A percentile compares a stretch with the other conserved stretches of the same genome.
Evolutionary conservation across 2,329 filamentous ascomycete species (phyloP).

Genomic region (Aspergillus unguis): DNA sequence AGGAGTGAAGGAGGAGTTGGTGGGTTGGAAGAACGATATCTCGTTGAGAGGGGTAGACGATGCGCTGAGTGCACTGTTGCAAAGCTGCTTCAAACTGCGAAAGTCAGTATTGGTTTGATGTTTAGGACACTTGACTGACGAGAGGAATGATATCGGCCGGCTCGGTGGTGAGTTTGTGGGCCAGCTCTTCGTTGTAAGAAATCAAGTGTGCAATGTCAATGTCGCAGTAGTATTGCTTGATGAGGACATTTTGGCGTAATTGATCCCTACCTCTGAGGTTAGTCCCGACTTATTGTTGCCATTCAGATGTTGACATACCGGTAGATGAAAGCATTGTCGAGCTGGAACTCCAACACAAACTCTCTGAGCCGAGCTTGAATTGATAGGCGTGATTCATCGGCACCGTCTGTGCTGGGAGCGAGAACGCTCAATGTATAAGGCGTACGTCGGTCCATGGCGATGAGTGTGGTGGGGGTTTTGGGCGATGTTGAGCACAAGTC

Average conservation of each 20-base stretch:
- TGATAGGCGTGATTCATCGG: slow-evolving; percentile 66
- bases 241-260: slow-evolving; percentile 86
- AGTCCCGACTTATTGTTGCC: neutral
- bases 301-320: slow-evolving; percentile 53
- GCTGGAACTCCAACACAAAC: slow-evolving; percentile 89
- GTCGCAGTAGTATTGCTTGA: slow-evolving; percentile 94
- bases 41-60: slow-evolving; percentile 76
- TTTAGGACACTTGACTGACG: slow-evolving; percentile 48
- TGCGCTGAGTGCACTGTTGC: slow-evolving; percentile 86
- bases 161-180: slow-evolving; percentile 82
- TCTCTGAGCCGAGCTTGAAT: slow-evolving; percentile 77
- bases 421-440: slow-evolving; percentile 83
- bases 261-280: slow-evolving; percentile 66
- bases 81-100: slow-evolving; percentile 82
- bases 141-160: slow-evolving; percentile 90
- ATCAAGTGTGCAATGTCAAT: slow-evolving; percentile 94
- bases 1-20: slow-evolving; percentile 91
- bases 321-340: slow-evolving; percentile 94
- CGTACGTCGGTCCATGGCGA: slow-evolving; percentile 77
- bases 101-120: neutral
- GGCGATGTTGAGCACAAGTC: slow-evolving; percentile 4
- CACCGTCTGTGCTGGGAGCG: slow-evolving; percentile 62
- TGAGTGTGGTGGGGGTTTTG: slow-evolving; percentile 12
- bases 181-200: slow-evolving; percentile 92
- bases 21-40: slow-evolving; percentile 76